Conservation (phyloP, 371 early-diverging fungal genomes). For the Mortierella sp. region DNA sequence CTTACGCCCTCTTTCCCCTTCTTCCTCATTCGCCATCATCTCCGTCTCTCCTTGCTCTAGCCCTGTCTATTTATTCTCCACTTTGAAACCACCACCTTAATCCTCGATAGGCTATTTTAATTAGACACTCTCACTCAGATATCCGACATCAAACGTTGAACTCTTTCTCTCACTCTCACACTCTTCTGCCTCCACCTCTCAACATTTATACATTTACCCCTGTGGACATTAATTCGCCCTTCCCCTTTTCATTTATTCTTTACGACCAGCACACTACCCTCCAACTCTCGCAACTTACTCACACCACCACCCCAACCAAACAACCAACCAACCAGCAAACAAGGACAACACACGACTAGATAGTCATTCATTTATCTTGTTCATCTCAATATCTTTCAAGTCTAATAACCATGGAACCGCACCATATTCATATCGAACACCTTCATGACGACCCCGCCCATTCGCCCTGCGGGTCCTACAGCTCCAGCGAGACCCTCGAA, state of each 20-base stretch:
- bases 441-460: slow-evolving; percentile 22
- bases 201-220: not conserved
- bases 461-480: slow-evolving; percentile 15
- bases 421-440: slow-evolving; percentile 29
- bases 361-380: not conserved
- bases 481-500: slow-evolving; percentile 28
- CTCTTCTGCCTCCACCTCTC: not conserved
- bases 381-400: not conserved
- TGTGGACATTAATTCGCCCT: not conserved
- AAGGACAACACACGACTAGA: not conserved
- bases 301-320: not conserved
- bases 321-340: not conserved
- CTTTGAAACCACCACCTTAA: slow-evolving; percentile 8
- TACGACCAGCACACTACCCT: not conserved
- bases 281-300: not conserved
- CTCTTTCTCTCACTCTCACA: not conserved
- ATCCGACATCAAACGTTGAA: too few relatives aligned
- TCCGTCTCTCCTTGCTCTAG: not conserved
- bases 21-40: not conserved
- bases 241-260: slow-evolving; percentile 1
- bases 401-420: slow-evolving; percentile 20
- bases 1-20: not conserved
- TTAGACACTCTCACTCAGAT: not conserved
- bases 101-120: slow-evolving; percentile 4
- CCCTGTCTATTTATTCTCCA: not conserved